Base-by-base conservation (phyloP, 805 yeast species). In the Wickerhamiella kazuoi region DNA sequence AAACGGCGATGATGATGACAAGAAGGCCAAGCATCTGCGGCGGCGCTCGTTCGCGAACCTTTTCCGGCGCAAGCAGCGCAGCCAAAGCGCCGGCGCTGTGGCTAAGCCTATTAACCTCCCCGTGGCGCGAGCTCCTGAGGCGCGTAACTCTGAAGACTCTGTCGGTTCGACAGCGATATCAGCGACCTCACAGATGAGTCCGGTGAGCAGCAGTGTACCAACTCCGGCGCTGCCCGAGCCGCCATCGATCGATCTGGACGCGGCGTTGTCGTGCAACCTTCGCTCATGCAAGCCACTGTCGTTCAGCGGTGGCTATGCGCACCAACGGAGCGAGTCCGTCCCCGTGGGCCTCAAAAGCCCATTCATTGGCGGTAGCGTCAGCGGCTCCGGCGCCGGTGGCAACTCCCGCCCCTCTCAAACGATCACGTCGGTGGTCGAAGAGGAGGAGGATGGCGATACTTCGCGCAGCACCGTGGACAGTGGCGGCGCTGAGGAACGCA, bases 401-500 rank as follows among this genome's bases (percentile, higher is more conserved):
- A n/a, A n/a, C n/a, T 9, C 21, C 9, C 34, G 21, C 28, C 30
- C 16, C 9, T 23, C 26, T 11, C 6, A 23, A 11, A 23, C 26
- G 11, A 50, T 50, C 38, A 46, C 44, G 21, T 47, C 53, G 16
- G 51, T 50, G 11, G 43, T 37, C n/a, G 54, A 50, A 32, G 54
- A 46, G 31, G 50, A 44, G n/a, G 51, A 44, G 24, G 48, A 48
- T 21, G 39, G 38, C 14, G 39, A 37, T 15, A 43, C 15, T 4
- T 14, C 26, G 7, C 32, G 13, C 31, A n/a, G 26, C 33, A 21
- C 28, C 36, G 40, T 38, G 44, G 21, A 13, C 18, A 28, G 26
- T 21, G 18, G 24, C 26, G 34, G 17, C 6, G 14, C 34, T 17
- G 21, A 31, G 6, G 21, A 11, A 7, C 34, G 21, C 34, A 16